phyloP scores from a whole-genome alignment of 2,329 filamentous ascomycete genomes.

The Fusarium irregulare region DNA sequence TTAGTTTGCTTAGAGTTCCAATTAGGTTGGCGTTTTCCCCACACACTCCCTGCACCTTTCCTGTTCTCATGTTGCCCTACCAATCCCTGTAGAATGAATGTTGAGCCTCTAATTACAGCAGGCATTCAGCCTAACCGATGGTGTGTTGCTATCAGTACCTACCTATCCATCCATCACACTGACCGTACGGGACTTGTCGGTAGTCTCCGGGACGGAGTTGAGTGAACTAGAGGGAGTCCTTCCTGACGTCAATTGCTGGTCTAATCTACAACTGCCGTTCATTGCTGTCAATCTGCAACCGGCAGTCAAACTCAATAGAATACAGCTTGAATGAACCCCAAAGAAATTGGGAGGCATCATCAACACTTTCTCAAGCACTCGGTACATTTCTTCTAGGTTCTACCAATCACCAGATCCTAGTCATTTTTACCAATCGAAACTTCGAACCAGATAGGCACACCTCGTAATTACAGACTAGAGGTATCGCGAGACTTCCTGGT shows the following conservation, averaged over 20 bases:
- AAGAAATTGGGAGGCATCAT: neutral
- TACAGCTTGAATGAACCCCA: neutral
- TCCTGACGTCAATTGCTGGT: constrained; percentile 34
- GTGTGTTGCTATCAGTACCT: constrained; percentile 22
- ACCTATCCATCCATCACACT: neutral
- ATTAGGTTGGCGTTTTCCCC: constrained; percentile 24
- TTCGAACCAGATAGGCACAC: constrained; percentile 5
- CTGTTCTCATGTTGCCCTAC: constrained; percentile 16
- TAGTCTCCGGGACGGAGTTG: constrained; percentile 11
- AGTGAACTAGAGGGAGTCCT: constrained; percentile 14
- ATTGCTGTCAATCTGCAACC: neutral
- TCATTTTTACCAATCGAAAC: constrained; percentile 17
- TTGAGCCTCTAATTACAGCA: constrained; percentile 20
- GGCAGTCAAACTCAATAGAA: neutral
- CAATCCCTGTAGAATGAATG: constrained; percentile 7
- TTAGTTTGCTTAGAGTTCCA: constrained; percentile 4
- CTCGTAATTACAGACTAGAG: constrained; percentile 8
- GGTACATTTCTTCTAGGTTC: constrained; percentile 15
- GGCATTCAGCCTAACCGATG: constrained; percentile 3
- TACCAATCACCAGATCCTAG: constrained; percentile 15
- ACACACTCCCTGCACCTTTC: constrained; percentile 8
- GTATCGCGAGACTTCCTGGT: constrained; percentile 32
- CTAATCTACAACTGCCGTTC: constrained; percentile 8
- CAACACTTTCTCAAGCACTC: neutral
- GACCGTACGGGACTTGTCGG: constrained; percentile 20